phyloP scores from a whole-genome alignment of 2,329 filamentous ascomycete genomes.

The Pseudophaeomoniella oleicola region DNA sequence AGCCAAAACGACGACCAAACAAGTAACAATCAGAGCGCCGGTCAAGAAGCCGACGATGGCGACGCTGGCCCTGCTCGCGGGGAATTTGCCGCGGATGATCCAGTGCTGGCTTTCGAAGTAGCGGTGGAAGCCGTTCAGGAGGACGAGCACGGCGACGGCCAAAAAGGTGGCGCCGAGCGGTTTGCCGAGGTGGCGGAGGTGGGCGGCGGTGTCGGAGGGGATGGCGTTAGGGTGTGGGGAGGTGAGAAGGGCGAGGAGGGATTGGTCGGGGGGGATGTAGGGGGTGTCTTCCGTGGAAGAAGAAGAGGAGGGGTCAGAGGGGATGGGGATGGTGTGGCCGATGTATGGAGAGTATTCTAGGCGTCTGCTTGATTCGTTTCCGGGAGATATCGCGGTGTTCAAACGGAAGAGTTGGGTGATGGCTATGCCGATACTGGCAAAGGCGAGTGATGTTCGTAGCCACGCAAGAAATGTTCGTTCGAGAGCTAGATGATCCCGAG shows the following conservation, averaged over 20 bases:
- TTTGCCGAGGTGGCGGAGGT: constrained; percentile 39
- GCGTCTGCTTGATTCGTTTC: neutral
- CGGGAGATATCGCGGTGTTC: constrained; percentile 34
- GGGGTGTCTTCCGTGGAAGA: constrained; percentile 5
- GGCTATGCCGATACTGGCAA: constrained; percentile 51
- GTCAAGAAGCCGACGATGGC: constrained; percentile 42
- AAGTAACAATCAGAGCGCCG: constrained; percentile 41
- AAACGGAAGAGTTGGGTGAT: constrained; percentile 53
- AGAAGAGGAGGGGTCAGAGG: neutral
- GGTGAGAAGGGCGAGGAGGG: constrained; percentile 10
- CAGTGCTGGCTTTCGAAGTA: constrained; percentile 56
- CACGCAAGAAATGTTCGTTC: constrained; percentile 56
- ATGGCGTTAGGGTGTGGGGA: constrained; percentile 6
- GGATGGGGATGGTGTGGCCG: constrained; percentile 9
- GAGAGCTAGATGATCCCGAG: constrained; percentile 49
- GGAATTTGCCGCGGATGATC: constrained; percentile 52
- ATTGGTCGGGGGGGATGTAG: constrained; percentile 9
- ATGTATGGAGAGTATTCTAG: constrained; percentile 10
- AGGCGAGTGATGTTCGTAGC: constrained; percentile 51
- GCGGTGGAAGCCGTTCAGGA: constrained; percentile 48
- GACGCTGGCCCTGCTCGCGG: constrained; percentile 47
- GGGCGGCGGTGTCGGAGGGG: constrained; percentile 14
- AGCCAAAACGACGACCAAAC: constrained; percentile 44
- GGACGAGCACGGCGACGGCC: constrained; percentile 43
- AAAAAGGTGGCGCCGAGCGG: constrained; percentile 52